Percentiles rank a stretch among this genome's conserved stretches.
Evolutionary conservation across 2,329 filamentous ascomycete genomes (phyloP).

Genomic region (Aspergillus proliferans): DNA sequence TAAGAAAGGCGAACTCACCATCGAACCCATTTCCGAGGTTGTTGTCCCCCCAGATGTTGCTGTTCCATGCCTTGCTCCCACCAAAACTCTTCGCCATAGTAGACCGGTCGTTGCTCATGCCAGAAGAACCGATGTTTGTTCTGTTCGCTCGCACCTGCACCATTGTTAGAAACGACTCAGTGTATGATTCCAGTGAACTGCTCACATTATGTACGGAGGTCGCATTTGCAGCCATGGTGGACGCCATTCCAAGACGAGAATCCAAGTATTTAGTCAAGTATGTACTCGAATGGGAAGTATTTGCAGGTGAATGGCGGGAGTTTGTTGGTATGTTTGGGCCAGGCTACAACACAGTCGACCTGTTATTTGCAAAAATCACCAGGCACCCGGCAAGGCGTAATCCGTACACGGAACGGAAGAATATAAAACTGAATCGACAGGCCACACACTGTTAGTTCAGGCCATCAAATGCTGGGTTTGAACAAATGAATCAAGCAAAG

Average conservation of each 20-base stretch:
- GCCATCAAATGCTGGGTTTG: not conserved
- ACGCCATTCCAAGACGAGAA: conserved; percentile 25
- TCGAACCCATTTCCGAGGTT: conserved; percentile 42
- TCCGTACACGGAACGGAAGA: conserved; percentile 6
- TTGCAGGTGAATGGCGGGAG: conserved; percentile 10
- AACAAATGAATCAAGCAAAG: not conserved
- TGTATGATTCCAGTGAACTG: conserved; percentile 2
- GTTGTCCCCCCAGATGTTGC: conserved; percentile 49
- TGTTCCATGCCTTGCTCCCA: conserved; percentile 38
- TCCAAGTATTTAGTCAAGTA: conserved; percentile 10
- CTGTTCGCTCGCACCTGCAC: conserved; percentile 28
- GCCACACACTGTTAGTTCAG: conserved; percentile 8
- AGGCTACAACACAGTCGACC: conserved; percentile 6
- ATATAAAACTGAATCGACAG: conserved; percentile 20
- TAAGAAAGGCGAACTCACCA: conserved; percentile 19
- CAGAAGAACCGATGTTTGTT: conserved; percentile 34
- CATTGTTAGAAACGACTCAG: not conserved
- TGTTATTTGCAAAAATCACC: conserved; percentile 26
- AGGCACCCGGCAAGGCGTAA: conserved; percentile 24
- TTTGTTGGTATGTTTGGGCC: conserved; percentile 2
- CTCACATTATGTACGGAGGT: conserved; percentile 34
- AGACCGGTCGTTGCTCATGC: conserved; percentile 28
- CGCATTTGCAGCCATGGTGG: conserved; percentile 32
- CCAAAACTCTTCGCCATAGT: conserved; percentile 41
- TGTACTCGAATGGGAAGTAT: conserved; percentile 21